These are phyloP conservation scores for Inonotus obliquus DNA, from an alignment of 1,284 basidiomycete genomes.

Conservation along the genomic window DNA sequence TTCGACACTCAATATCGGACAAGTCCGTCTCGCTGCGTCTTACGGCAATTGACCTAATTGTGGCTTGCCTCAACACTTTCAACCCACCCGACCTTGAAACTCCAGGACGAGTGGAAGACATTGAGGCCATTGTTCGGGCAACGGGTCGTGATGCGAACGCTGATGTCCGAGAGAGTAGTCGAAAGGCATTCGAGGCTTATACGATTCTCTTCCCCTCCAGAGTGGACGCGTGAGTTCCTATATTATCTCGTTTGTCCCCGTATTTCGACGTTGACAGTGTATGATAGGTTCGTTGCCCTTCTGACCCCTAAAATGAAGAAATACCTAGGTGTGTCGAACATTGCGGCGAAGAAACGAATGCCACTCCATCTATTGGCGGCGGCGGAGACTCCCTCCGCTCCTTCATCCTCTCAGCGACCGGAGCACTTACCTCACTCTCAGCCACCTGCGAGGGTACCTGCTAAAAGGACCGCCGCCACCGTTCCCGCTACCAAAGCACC, in stretches of 20 bases:
- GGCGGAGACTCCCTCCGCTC: slow-evolving; percentile 26
- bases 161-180: slow-evolving; percentile 65
- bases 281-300: slow-evolving; percentile 61
- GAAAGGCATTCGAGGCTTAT: slow-evolving; percentile 74
- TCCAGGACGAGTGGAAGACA: slow-evolving; percentile 54
- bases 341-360: slow-evolving; percentile 16
- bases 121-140: slow-evolving; percentile 65
- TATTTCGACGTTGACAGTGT: slow-evolving; percentile 9
- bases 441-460: neutral
- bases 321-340: slow-evolving; percentile 61
- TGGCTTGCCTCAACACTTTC: slow-evolving; percentile 65
- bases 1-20: slow-evolving; percentile 56
- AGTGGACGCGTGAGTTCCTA: slow-evolving; percentile 63
- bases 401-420: slow-evolving; percentile 14
- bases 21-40: slow-evolving; percentile 66
- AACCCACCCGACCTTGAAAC: slow-evolving; percentile 73
- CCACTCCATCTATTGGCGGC: neutral
- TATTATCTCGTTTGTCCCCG: slow-evolving; percentile 11
- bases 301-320: slow-evolving; percentile 74
- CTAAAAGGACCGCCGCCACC: neutral
- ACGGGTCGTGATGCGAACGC: slow-evolving; percentile 71
- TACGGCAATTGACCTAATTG: slow-evolving; percentile 56
- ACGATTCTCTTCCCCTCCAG: slow-evolving; percentile 61
- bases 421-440: neutral
- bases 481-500: neutral